These are phyloP conservation scores for Aureobasidium namibiae DNA, from an alignment of 2,329 filamentous ascomycete genomes.

Conservation along the genomic window DNA sequence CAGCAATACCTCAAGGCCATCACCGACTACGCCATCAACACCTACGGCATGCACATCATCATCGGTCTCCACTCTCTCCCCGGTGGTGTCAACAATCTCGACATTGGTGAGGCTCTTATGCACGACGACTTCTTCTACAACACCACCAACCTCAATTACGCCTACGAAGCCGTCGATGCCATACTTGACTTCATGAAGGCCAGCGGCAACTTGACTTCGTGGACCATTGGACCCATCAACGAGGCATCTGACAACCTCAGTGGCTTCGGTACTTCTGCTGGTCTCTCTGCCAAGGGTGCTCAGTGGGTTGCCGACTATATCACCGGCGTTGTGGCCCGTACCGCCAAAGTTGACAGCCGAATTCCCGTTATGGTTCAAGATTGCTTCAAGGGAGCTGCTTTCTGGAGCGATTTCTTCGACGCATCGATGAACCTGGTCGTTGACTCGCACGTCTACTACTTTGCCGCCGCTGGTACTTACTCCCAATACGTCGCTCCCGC, in stretches of 20 bases:
- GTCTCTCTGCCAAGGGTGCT: conserved; percentile 23
- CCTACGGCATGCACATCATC: conserved; percentile 30
- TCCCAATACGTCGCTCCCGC: conserved; percentile 15
- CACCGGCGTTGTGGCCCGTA: conserved; percentile 20
- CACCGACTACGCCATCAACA: conserved; percentile 29
- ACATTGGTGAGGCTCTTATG: conserved; percentile 22
- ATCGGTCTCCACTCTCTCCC: conserved; percentile 28
- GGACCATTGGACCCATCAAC: conserved; percentile 15
- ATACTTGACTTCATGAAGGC: conserved; percentile 14
- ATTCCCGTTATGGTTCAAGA: conserved; percentile 29
- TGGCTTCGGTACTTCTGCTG: conserved; percentile 26
- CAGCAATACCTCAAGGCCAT: conserved; percentile 23
- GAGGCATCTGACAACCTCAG: conserved; percentile 25
- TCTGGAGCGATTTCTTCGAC: conserved; percentile 18
- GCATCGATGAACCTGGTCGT: conserved; percentile 19
- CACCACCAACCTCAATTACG: conserved; percentile 26
- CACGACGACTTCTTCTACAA: conserved; percentile 31
- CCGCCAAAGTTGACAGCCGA: conserved; percentile 20
- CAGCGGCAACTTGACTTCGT: conserved; percentile 5
- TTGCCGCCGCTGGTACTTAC: conserved; percentile 17
- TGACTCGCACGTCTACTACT: conserved; percentile 23
- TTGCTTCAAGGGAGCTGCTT: conserved; percentile 16
- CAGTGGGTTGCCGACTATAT: conserved; percentile 29
- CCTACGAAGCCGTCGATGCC: conserved; percentile 12
- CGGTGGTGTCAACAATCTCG: conserved; percentile 25